phyloP scores from a whole-genome alignment of 139 green algal species.

The Chlamydomonas sp. region DNA sequence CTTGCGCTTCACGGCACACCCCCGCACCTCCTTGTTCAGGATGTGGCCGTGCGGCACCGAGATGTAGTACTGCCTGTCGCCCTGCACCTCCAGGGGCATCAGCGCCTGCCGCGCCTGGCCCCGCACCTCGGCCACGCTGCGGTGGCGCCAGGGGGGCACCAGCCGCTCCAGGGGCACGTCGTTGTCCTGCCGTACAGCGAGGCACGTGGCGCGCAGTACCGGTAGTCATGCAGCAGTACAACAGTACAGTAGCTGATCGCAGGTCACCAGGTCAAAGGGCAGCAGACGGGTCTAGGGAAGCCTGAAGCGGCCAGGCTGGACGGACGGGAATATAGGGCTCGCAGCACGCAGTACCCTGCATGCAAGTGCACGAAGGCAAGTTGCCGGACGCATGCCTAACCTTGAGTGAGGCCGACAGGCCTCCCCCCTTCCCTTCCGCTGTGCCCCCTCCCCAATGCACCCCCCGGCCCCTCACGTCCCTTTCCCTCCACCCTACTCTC shows the following conservation, averaged over 20 bases:
- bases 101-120: constrained; percentile 6
- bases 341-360: too few species aligned
- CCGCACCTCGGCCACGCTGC: constrained; percentile 40
- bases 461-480: neutral
- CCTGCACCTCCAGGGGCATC: constrained; percentile 47
- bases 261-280: too few species aligned
- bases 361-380: too few species aligned
- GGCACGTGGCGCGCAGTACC: neutral
- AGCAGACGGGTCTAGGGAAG: too few species aligned
- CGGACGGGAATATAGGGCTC: too few species aligned
- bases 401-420: too few species aligned
- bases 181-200: constrained; percentile 53
- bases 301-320: too few species aligned
- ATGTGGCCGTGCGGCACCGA: constrained; percentile 60
- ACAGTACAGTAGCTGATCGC: too few species aligned
- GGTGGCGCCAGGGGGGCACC: constrained; percentile 56
- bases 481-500: neutral
- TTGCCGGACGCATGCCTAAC: too few species aligned
- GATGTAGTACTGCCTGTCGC: constrained; percentile 79
- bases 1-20: neutral
- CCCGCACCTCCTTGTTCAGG: constrained; percentile 48
- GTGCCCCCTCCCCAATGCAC: too few species aligned
- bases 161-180: constrained; percentile 59
- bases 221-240: neutral
- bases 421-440: too few species aligned